Evolutionary conservation across 2,329 filamentous ascomycete genomes (phyloP).

Genomic region (Fusarium protoensiforme): DNA sequence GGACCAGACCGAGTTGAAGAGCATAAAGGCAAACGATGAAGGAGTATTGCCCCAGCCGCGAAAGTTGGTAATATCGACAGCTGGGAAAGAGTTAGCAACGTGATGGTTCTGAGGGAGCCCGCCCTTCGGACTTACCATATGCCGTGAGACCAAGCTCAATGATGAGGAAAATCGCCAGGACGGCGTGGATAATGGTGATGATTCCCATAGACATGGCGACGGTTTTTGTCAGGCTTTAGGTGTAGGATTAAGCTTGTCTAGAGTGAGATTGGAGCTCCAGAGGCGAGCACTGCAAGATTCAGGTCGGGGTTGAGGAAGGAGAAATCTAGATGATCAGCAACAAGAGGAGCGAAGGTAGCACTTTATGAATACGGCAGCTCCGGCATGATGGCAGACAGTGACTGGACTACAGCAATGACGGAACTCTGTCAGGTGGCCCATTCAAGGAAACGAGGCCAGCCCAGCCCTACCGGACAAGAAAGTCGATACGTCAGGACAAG

Average conservation of each 20-base stretch:
- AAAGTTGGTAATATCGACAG: constrained; percentile 51
- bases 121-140: constrained; percentile 66
- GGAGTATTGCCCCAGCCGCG: constrained; percentile 54
- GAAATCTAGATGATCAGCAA: neutral
- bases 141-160: constrained; percentile 80
- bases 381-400: constrained; percentile 33
- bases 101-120: neutral
- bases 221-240: neutral
- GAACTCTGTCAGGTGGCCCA: constrained; percentile 22
- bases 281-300: neutral
- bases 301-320: neutral
- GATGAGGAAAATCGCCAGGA: constrained; percentile 75
- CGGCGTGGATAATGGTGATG: constrained; percentile 71
- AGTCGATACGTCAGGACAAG: constrained; percentile 30
- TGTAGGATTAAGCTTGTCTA: neutral
- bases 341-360: constrained; percentile 26
- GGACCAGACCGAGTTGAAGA: constrained; percentile 84
- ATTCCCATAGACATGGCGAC: constrained; percentile 63
- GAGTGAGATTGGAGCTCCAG: neutral
- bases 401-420: constrained; percentile 17
- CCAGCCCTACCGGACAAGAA: constrained; percentile 1
- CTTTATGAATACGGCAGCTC: constrained; percentile 23
- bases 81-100: constrained; percentile 22
- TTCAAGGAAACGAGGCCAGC: constrained; percentile 29
- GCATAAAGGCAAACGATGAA: constrained; percentile 76